A percentile compares a stretch with the other conserved stretches of the same genome.
These are phyloP conservation scores for Lithocarpus polystachyus DNA, from an alignment of 306 rosid species.

Conservation along the genomic window DNA sequence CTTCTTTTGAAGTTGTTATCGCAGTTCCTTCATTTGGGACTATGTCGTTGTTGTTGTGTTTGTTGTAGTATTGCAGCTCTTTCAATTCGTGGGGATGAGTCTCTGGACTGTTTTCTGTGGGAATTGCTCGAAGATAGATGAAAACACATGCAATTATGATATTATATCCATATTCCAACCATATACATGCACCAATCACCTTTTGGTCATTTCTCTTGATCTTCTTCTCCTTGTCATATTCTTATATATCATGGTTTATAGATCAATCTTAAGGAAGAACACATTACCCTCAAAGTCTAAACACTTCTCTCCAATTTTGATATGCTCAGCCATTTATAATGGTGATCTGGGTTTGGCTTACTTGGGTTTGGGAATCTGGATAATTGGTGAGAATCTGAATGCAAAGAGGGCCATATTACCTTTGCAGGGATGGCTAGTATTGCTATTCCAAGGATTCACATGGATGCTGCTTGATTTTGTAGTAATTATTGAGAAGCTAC, in stretches of 20 bases:
- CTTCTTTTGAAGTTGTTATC: not conserved
- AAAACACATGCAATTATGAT: slow-evolving; percentile 1
- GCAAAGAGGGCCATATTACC: slow-evolving; percentile 4
- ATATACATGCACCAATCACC: slow-evolving; percentile 22
- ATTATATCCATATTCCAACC: slow-evolving; percentile 8
- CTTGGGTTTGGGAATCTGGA: slow-evolving; percentile 28
- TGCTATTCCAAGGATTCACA: slow-evolving; percentile 16
- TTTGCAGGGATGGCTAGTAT: slow-evolving; percentile 16
- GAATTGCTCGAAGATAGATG: not conserved
- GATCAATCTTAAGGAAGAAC: slow-evolving; percentile 4
- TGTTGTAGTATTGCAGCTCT: too few species aligned
- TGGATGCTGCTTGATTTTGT: slow-evolving; percentile 18
- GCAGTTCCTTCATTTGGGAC: not conserved
- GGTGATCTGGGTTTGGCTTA: slow-evolving; percentile 25
- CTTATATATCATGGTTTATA: not conserved
- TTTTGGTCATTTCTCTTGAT: slow-evolving; percentile 11
- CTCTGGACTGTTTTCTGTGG: slow-evolving; percentile 12
- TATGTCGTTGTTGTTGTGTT: too few species aligned
- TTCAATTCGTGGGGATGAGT: not conserved
- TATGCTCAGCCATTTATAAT: not conserved
- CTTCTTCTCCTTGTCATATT: slow-evolving; percentile 20
- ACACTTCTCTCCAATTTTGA: not conserved
- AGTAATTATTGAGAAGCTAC: slow-evolving; percentile 5
- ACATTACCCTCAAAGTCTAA: not conserved
- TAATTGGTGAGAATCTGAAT: slow-evolving; percentile 1